These are phyloP conservation scores for Salix caprea DNA, from an alignment of 345 rosid species.

Conservation along the genomic window DNA sequence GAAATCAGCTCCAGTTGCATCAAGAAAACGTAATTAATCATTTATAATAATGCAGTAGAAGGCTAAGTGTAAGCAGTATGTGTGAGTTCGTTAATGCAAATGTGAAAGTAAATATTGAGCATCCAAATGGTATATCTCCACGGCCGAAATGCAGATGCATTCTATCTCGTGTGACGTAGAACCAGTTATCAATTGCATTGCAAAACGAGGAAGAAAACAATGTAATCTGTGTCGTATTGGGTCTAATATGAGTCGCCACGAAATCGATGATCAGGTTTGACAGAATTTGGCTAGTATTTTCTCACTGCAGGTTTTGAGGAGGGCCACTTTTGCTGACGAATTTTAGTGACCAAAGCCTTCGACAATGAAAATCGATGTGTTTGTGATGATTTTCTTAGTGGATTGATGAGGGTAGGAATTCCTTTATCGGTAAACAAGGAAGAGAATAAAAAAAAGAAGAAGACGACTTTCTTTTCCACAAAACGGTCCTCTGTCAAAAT, in stretches of 20 bases:
- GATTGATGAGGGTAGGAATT: too few relatives aligned
- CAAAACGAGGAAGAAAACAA: not conserved
- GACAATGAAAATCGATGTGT: too few relatives aligned
- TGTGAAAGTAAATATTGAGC: not conserved
- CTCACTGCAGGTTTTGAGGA: not conserved
- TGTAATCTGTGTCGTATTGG: not conserved
- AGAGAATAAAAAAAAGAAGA: too few relatives aligned
- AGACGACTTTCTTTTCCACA: too few relatives aligned
- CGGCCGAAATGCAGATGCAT: not conserved
- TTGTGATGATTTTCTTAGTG: too few relatives aligned
- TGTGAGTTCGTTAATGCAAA: not conserved
- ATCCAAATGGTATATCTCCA: not conserved
- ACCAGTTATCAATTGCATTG: not conserved
- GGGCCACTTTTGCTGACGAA: not conserved
- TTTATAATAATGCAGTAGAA: not conserved
- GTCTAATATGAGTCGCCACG: too few relatives aligned
- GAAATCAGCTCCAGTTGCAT: slow-evolving; percentile 41
- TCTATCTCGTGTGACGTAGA: not conserved
- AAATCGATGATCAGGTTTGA: too few relatives aligned
- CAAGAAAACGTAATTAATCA: slow-evolving; percentile 22
- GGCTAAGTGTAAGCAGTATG: not conserved
- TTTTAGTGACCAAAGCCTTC: too few relatives aligned
- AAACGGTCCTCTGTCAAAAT: too few relatives aligned
- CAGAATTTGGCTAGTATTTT: too few relatives aligned
- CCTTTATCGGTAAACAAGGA: too few relatives aligned